These are phyloP conservation scores for Peronospora belbahrii DNA, from an alignment of 352 stramenopile genomes.

Conservation along the genomic window DNA sequence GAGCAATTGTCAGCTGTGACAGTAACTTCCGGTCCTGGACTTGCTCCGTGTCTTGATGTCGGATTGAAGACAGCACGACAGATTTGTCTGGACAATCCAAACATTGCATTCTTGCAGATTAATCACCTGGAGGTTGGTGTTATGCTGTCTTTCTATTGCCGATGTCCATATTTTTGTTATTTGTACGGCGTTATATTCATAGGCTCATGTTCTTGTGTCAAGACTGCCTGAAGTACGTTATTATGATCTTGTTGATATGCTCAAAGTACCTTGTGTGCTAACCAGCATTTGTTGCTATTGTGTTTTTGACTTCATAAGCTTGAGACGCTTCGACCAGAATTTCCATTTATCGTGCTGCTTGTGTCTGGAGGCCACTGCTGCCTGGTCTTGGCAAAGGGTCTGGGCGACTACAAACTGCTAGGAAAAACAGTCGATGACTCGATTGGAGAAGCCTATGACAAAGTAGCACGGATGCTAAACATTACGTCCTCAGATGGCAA, in stretches of 20 bases:
- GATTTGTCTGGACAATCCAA: slow-evolving; percentile 77
- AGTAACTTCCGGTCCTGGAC: slow-evolving; percentile 93
- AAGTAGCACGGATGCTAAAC: slow-evolving; percentile 93
- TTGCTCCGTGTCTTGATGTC: slow-evolving; percentile 96
- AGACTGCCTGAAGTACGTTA: slow-evolving; percentile 67
- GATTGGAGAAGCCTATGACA: slow-evolving; percentile 97
- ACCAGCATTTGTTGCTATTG: neutral
- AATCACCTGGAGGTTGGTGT: slow-evolving; percentile 93
- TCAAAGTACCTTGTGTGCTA: neutral
- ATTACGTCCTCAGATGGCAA: slow-evolving; percentile 44
- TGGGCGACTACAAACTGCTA: slow-evolving; percentile 91
- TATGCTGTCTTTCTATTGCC: neutral
- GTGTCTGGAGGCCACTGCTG: slow-evolving; percentile 98
- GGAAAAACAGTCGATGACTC: slow-evolving; percentile 97
- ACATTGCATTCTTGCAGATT: slow-evolving; percentile 92
- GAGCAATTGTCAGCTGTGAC: slow-evolving; percentile 91
- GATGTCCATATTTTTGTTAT: too few relatives aligned
- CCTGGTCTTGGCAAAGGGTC: slow-evolving; percentile 88
- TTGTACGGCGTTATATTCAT: too few relatives aligned
- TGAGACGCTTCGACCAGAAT: slow-evolving; percentile 50
- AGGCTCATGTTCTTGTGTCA: slow-evolving; percentile 93
- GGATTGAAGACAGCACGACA: slow-evolving; percentile 75
- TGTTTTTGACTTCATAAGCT: slow-evolving; percentile 20
- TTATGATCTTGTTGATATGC: neutral
- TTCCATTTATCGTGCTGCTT: slow-evolving; percentile 95